phyloP scores from a whole-genome alignment of 164 flowering plant species.

The Santalum album region DNA sequence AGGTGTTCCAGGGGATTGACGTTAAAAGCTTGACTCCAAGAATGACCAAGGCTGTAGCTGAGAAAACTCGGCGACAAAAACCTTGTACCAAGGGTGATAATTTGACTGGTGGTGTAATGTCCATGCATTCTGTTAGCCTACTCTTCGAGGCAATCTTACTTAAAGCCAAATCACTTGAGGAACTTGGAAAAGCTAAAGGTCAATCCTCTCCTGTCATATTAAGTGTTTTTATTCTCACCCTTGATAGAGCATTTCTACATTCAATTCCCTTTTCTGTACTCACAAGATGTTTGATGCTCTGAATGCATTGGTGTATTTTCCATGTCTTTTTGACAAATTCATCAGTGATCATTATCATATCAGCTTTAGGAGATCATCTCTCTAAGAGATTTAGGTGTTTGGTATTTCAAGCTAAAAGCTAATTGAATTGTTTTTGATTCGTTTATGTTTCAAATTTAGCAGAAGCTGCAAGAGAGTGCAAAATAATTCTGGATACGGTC shows the following conservation, averaged over 20 bases:
- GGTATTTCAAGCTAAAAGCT: too few species aligned
- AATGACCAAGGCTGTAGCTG: constrained; percentile 64
- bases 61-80: constrained; percentile 44
- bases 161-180: constrained; percentile 72
- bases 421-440: too few species aligned
- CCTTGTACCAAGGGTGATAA: constrained; percentile 44
- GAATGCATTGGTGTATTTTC: too few species aligned
- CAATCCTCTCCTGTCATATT: constrained; percentile 1
- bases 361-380: too few species aligned
- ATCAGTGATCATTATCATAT: too few species aligned
- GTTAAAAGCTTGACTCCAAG: constrained; percentile 48
- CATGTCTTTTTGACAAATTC: too few species aligned
- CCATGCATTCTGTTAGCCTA: constrained; percentile 91
- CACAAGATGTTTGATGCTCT: too few species aligned
- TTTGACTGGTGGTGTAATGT: constrained; percentile 46
- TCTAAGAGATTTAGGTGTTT: too few species aligned
- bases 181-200: constrained; percentile 69
- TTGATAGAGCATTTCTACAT: too few species aligned
- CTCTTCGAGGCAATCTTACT: constrained; percentile 87
- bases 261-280: too few species aligned
- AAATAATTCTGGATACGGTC: constrained; percentile 65
- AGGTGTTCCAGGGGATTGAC: constrained; percentile 93
- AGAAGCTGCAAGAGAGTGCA: constrained; percentile 90
- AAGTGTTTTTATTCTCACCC: background rate
- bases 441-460: too few species aligned